Conservation (phyloP, 2,329 filamentous ascomycete species). For the Juglanconis oblonga region DNA sequence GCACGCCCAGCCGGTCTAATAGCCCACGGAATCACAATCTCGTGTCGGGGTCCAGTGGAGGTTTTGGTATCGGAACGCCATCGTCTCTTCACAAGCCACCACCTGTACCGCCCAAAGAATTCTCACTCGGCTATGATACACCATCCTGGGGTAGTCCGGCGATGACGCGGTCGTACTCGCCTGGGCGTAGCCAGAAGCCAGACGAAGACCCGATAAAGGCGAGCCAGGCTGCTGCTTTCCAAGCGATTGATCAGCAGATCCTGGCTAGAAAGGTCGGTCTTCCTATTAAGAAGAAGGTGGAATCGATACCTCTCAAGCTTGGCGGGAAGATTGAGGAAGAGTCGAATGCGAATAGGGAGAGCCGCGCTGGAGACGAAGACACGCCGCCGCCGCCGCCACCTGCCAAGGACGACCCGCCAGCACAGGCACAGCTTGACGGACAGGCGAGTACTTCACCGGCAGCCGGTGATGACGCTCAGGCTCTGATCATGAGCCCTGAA, state of each 20-base stretch:
- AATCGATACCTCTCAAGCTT: conserved; percentile 47
- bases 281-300: conserved; percentile 36
- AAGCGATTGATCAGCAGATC: conserved; percentile 63
- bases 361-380: conserved; percentile 23
- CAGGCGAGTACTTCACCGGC: neutral
- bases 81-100: conserved; percentile 31
- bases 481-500: conserved; percentile 3
- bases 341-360: conserved; percentile 5
- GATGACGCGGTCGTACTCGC: conserved; percentile 38
- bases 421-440: neutral
- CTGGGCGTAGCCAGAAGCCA: conserved; percentile 27
- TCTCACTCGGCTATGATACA: conserved; percentile 35
- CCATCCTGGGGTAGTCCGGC: conserved; percentile 28
- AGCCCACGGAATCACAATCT: conserved; percentile 52
- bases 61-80: conserved; percentile 30
- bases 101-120: conserved; percentile 41
- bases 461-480: conserved; percentile 12
- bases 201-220: conserved; percentile 34
- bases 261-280: conserved; percentile 53
- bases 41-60: conserved; percentile 19
- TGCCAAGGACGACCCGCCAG: conserved; percentile 15
- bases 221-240: conserved; percentile 58
- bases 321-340: conserved; percentile 30
- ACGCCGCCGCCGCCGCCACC: conserved; percentile 14
- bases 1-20: conserved; percentile 48